phyloP scores from a whole-genome alignment of 2,329 filamentous ascomycete species.

The Calycina marina region DNA sequence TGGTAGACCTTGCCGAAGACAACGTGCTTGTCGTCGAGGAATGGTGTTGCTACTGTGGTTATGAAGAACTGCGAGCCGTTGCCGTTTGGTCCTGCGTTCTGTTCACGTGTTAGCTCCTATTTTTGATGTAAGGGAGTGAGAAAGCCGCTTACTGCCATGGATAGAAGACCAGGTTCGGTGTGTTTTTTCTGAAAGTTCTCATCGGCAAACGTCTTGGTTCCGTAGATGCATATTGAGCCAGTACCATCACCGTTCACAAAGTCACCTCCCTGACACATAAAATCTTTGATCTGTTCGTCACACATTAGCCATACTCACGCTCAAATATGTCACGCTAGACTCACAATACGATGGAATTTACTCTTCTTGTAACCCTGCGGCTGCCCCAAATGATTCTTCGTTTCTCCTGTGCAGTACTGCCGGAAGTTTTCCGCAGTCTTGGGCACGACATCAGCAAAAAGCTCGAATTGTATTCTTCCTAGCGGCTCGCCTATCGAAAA shows the following conservation, averaged over 20 bases:
- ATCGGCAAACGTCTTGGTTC: conserved; percentile 69
- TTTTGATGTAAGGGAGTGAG: not conserved
- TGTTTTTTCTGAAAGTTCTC: conserved; percentile 80
- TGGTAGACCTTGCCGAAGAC: conserved; percentile 86
- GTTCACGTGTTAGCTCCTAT: conserved; percentile 2
- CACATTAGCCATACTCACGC: not conserved
- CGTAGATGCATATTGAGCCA: conserved; percentile 79
- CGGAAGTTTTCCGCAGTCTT: conserved; percentile 94
- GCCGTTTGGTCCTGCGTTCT: conserved; percentile 84
- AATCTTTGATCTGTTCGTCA: conserved; percentile 61
- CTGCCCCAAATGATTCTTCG: conserved; percentile 59
- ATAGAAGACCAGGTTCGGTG: conserved; percentile 64
- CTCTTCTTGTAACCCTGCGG: conserved; percentile 89
- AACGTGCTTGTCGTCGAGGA: conserved; percentile 85
- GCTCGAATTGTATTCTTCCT: conserved; percentile 77
- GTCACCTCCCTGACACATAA: conserved; percentile 97
- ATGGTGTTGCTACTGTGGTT: conserved; percentile 74
- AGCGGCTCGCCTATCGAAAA: conserved; percentile 58
- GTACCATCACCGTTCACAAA: conserved; percentile 90
- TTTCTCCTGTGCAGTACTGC: conserved; percentile 91
- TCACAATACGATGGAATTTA: conserved; percentile 86
- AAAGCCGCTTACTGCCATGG: conserved; percentile 65
- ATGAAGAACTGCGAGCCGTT: conserved; percentile 98
- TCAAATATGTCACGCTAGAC: conserved; percentile 23
- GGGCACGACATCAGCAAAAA: conserved; percentile 73